Evolutionary conservation across 2,329 filamentous ascomycete genomes (phyloP), one percentile per base, ranked within the genome.

Genomic region (Daldinia eschscholtzii): DNA sequence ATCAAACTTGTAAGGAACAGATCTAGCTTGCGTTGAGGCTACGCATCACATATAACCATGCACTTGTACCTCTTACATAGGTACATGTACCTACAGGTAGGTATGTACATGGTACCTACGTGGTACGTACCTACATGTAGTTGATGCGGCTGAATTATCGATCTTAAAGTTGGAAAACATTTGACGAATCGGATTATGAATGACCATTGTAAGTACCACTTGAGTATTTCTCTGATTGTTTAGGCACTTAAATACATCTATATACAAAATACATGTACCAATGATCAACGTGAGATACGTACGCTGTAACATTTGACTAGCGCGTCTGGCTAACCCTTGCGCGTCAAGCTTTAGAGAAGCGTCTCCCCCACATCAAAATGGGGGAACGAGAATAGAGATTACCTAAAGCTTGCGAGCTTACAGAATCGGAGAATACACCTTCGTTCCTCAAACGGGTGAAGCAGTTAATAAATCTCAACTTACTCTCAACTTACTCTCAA

Each of bases 101-200:
- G n/a, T n/a, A n/a, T n/a, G n/a, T n/a, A n/a, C n/a, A n/a, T n/a
- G 41, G 41, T 44, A 41, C 37, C 37, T 41, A 2, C 15, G 2
- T 52, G 26, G 26, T 35, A 35, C 33, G 7, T 10, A 13, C 33
- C 1, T 10, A 13, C 39, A 46, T 12, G 61, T 41, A 41, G 48
- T 53, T 50, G 28, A 46, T 55, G 62, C 42, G 57, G 64, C 64
- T 66, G 64, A 65, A 33, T 30, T 42, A 50, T 60, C 30, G 56
- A 48, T 44, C 37, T n/a, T 59, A 1, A 48, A 37, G 30, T 37
- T 37, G 6, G 30, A 23, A n/a, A 30, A 13, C 18, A 46, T 53
- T 26, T 52, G 28, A 42, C 55, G 46, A 59, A 48, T 64, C 61
- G 56, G 61, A 59, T 28, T 7, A 30, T 35, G 7, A 58, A 20